phyloP scores from a whole-genome alignment of 192 early-diverging fungal genomes.

The Lobosporangium transversale region DNA sequence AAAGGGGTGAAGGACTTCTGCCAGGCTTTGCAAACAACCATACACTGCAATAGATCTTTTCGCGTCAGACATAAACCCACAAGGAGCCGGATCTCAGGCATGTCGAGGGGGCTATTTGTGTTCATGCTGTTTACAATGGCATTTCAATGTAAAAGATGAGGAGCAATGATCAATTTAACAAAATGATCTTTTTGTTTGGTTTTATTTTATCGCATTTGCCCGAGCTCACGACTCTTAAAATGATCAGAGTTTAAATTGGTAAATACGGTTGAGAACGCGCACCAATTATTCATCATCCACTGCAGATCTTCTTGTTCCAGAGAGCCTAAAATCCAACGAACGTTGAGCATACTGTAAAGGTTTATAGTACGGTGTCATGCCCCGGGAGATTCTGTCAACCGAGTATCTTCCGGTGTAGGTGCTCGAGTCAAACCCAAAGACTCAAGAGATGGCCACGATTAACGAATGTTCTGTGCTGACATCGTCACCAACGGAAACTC shows the following conservation, averaged over 20 bases:
- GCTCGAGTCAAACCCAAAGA: no score
- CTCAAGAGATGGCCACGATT: no score
- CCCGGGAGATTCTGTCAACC: no score
- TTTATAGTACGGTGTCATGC: no score
- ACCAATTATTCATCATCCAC: not conserved
- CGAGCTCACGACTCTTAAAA: not conserved
- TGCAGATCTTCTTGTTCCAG: not conserved
- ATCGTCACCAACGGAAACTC: no score
- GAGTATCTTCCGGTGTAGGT: no score
- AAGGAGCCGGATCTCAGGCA: constrained; percentile 17
- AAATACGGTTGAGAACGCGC: no score
- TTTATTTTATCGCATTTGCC: not conserved
- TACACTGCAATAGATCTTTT: constrained; percentile 3
- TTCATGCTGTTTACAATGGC: not conserved
- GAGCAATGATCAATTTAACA: not conserved
- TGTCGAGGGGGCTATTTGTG: constrained; percentile 11
- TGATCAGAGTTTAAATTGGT: no score
- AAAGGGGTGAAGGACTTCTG: constrained; percentile 12
- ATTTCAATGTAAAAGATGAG: not conserved
- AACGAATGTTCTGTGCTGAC: no score
- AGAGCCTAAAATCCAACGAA: not conserved
- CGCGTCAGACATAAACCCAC: constrained; percentile 18
- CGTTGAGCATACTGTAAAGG: no score
- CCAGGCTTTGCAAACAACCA: constrained; percentile 17
- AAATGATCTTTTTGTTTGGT: not conserved